Evolutionary conservation across 176 grass and related monocot species (phyloP), one percentile per base, ranked within the genome.

Genomic region (Eleusine indica): DNA sequence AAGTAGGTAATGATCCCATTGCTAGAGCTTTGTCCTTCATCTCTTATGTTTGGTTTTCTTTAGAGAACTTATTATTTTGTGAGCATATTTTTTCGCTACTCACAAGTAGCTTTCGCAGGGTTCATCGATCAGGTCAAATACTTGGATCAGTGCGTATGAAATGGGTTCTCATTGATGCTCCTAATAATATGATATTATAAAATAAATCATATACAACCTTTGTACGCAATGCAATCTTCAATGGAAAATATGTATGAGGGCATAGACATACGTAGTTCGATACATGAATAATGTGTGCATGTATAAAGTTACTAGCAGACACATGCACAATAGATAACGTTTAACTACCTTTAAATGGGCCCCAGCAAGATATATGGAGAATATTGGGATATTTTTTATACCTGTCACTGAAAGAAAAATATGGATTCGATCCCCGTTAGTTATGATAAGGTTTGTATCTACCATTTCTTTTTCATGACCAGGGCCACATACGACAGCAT

Each of bases 331-430:
- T 28, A 51, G 73, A 86, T 81, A 87, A 87, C 5, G 39, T 81
- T 68, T 22, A 68, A 67, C 73, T 58, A 66, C 16, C 47, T 74
- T 73, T 62, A 51, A 52, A 67, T 76, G 66, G 66, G 13, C 44
- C 25, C 14, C 76, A 81, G 46, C 12, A 71, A 77, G 72, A 85
- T 85, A 72, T 89, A 77, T 75, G 62, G 73, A 66, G 88, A 74
- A 86, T 90, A 86, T 90, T 74, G 62, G 48, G 74, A 48, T 58
- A 64, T 64, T 68, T 82, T 73, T 82, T 73, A 68, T 73, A 67
- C 79, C 48, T 61, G 17, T 58, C 40, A 77, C 66, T 66, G 14
- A 30, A 77, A 64, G 3, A 64, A 58, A 89, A 77, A 82, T 53
- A 76, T 65, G 22, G 77, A 86, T 86, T 90, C 79, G 29, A 9